Conservation (phyloP, 164 flowering plant genomes). For the Cinnamomum chago region DNA sequence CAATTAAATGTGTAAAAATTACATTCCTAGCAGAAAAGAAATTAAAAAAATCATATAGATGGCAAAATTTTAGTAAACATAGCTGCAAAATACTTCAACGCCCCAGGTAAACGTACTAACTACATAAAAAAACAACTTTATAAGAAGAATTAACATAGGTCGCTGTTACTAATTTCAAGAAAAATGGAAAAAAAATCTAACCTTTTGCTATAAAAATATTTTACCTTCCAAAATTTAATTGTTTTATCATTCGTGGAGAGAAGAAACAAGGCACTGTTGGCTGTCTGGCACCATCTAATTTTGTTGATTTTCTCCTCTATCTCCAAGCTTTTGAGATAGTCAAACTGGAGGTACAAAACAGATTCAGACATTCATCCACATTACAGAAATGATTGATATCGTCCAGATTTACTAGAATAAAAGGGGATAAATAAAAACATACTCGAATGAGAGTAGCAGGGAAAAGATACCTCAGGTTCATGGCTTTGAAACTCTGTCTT, state of each 20-base stretch:
- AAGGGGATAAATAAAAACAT: background rate
- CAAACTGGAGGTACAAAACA: conserved; percentile 54
- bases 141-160: background rate
- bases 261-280: conserved; percentile 91
- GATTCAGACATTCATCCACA: background rate
- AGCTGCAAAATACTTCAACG: no score
- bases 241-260: conserved; percentile 97
- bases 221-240: conserved; percentile 95
- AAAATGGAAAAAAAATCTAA: background rate
- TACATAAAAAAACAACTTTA: background rate
- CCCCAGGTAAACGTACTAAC: no score
- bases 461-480: conserved; percentile 81
- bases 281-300: conserved; percentile 96
- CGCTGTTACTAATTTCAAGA: background rate
- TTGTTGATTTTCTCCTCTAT: conserved; percentile 98
- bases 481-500: conserved; percentile 99
- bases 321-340: conserved; percentile 98
- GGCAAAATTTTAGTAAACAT: no score
- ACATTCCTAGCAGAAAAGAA: background rate
- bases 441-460: background rate
- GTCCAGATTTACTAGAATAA: conserved; percentile 4
- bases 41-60: background rate
- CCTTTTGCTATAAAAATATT: background rate
- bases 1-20: background rate
- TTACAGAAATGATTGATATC: background rate